These are phyloP conservation scores for Sporothrix humicola DNA, from an alignment of 2,329 filamentous ascomycete genomes.

Conservation along the genomic window DNA sequence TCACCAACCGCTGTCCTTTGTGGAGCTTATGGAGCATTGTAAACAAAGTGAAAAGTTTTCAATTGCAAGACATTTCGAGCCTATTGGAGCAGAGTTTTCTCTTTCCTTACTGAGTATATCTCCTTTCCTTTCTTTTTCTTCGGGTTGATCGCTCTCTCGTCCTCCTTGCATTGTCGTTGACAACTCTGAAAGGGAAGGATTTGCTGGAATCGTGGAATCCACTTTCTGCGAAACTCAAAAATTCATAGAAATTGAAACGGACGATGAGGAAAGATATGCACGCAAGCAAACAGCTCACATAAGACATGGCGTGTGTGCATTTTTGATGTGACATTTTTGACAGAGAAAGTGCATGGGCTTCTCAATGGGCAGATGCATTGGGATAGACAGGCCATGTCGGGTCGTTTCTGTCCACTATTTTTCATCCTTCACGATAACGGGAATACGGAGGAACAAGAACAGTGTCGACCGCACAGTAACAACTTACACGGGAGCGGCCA, in stretches of 20 bases:
- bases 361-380: conserved; percentile 1
- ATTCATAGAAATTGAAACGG: not conserved
- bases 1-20: not conserved
- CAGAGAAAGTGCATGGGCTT: not conserved
- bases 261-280: conserved; percentile 27
- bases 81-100: not conserved
- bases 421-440: conserved; percentile 20
- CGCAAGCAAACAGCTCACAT: conserved; percentile 18
- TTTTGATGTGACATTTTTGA: not conserved
- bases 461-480: not conserved
- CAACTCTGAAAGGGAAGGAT: not conserved
- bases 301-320: not conserved
- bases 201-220: not conserved
- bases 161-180: conserved; percentile 26
- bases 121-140: not conserved
- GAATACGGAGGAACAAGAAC: not conserved
- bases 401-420: not conserved
- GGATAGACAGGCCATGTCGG: conserved; percentile 11
- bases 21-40: not conserved
- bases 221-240: not conserved
- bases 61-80: not conserved
- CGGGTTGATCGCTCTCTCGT: not conserved
- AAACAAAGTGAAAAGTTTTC: conserved; percentile 20
- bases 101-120: not conserved
- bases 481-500: not conserved